phyloP scores from a whole-genome alignment of 768 basidiomycete species.

The Auricularia auricula-judae region DNA sequence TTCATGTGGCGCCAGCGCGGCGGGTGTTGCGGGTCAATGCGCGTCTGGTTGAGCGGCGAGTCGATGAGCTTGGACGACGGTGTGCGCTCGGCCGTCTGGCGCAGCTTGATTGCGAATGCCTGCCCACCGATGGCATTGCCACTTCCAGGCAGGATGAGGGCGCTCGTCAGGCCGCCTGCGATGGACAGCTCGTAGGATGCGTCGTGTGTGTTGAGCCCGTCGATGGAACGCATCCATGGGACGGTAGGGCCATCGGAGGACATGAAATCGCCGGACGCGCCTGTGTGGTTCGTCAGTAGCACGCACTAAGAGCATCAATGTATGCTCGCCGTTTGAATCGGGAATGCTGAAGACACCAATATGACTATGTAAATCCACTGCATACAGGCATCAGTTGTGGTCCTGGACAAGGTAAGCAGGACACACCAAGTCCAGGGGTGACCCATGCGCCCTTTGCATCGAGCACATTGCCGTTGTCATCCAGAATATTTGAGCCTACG shows the following conservation, averaged over 20 bases:
- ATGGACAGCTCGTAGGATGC: constrained; percentile 43
- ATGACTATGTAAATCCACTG: constrained; percentile 52
- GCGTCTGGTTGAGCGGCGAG: constrained; percentile 44
- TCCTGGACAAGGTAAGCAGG: constrained; percentile 2
- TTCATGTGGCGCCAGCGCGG: constrained; percentile 70
- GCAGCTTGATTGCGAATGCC: constrained; percentile 65
- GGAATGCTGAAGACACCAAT: constrained; percentile 34
- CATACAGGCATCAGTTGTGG: not conserved
- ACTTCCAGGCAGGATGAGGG: constrained; percentile 64
- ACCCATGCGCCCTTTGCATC: constrained; percentile 61
- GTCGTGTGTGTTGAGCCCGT: constrained; percentile 70
- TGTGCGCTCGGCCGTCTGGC: constrained; percentile 59
- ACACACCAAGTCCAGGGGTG: constrained; percentile 32
- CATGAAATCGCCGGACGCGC: constrained; percentile 40
- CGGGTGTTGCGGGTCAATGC: constrained; percentile 16
- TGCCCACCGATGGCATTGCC: constrained; percentile 61
- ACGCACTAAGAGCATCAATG: no score
- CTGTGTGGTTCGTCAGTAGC: constrained; percentile 7
- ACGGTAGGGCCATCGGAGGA: constrained; percentile 39
- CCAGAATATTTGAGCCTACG: constrained; percentile 16
- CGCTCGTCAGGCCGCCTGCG: constrained; percentile 64
- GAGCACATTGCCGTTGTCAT: constrained; percentile 16
- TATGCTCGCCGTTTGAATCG: constrained; percentile 16
- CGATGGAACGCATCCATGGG: constrained; percentile 59
- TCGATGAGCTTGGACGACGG: constrained; percentile 62